Evolutionary conservation across 768 basidiomycete genomes (phyloP), one percentile per base, ranked within the genome.

Genomic region (Lentinus tigrinus): DNA sequence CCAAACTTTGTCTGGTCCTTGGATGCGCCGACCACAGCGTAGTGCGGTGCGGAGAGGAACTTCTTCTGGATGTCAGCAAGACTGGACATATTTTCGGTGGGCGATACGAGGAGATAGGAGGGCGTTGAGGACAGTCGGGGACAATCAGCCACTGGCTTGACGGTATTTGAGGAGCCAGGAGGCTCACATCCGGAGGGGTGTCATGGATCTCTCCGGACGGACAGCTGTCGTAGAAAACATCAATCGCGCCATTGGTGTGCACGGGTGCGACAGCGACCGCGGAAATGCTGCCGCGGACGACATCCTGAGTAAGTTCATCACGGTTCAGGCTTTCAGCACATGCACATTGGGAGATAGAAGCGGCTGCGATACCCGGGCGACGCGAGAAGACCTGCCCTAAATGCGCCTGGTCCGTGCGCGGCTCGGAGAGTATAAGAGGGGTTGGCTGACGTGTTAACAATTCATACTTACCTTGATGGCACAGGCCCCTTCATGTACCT

Each of bases 21-120:
- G 43, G 89, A 93, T 4, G 91, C 91, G 23, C 93, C 92, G 14
- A 91, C 83, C 26, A 94, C 91, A 31, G 91, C 93, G 55, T 80
- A 95, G 59, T 75, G 68, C 6, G 86, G 77, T 13, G 84, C 81
- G 8, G 81, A 75, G 40, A 93, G 69, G 72, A 93, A 93, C 38
- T 69, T 64, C 42, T 69, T 72, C 63, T 78, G 74, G 56, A 81
- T 81, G 57, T 85, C 77, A 42, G 75, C 65, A n/a, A 63, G 52
- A 28, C 64, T 61, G 73, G 61, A 11, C 64, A 66, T 70, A 51
- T 50, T 55, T 54, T 27, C 40, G 40, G 47, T 52, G 23, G 54
- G 44, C 50, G 43, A 46, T 54, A 26, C 39, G 47, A 38, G 49
- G 28, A 19, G 27, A 14, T 26, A 43, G 37, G 21, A 24, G 42